A percentile compares a stretch with the other conserved stretches of the same genome.
Conservation (phyloP, 2,329 filamentous ascomycete genomes). For the Akanthomyces uredinophilus region DNA sequence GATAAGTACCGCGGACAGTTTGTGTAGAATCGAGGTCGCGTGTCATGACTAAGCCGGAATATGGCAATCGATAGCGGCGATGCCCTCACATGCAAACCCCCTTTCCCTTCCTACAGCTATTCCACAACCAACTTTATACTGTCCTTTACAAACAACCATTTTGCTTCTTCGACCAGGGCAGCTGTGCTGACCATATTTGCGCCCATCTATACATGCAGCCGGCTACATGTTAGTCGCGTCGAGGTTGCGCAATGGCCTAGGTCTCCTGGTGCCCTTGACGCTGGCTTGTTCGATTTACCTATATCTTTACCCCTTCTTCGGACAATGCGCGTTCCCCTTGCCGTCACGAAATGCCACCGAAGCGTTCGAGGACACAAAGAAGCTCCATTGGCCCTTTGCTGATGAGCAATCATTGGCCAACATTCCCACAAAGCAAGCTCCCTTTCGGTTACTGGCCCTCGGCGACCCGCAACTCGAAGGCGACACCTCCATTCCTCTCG, state of each 20-base stretch:
- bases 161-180: conserved; percentile 5
- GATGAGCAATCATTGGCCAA: conserved; percentile 20
- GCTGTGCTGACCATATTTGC: conserved; percentile 8
- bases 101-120: background rate
- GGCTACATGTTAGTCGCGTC: conserved; percentile 49
- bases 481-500: conserved; percentile 71
- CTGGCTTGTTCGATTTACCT: conserved; percentile 69
- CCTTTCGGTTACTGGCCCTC: conserved; percentile 81
- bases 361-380: conserved; percentile 33
- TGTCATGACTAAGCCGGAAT: conserved; percentile 12
- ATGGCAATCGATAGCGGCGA: conserved; percentile 14
- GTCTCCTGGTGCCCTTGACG: conserved; percentile 55
- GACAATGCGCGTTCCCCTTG: conserved; percentile 72
- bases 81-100: conserved; percentile 15
- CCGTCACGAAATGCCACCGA: conserved; percentile 33
- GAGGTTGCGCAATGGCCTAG: conserved; percentile 52
- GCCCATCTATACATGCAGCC: conserved; percentile 27
- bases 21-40: background rate
- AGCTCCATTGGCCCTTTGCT: conserved; percentile 38
- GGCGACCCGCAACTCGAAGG: conserved; percentile 94
- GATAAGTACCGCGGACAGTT: background rate
- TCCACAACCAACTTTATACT: conserved; percentile 2
- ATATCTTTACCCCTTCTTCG: conserved; percentile 81
- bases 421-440: conserved; percentile 43
- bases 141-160: conserved; percentile 1